Evolutionary conservation across 768 basidiomycete genomes (phyloP).

Genomic region (Termitomyces sp.): DNA sequence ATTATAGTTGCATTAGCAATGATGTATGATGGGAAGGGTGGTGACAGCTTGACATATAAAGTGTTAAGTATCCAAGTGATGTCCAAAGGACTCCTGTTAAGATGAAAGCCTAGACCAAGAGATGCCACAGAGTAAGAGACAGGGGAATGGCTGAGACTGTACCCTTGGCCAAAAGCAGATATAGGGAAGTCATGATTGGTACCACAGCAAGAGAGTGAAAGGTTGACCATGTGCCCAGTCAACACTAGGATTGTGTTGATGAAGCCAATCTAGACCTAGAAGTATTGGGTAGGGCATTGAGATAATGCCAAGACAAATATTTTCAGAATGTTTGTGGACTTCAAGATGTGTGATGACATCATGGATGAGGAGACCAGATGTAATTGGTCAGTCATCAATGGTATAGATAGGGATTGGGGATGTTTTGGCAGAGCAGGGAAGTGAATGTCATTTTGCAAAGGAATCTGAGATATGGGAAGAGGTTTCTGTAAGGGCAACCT

Average conservation of each 20-base stretch:
- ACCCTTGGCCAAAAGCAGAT: no score
- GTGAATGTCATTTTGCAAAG: slow-evolving; percentile 24
- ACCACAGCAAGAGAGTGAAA: slow-evolving; percentile 23
- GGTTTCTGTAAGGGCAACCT: no score
- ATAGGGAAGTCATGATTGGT: slow-evolving; percentile 15
- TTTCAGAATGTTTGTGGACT: slow-evolving; percentile 24
- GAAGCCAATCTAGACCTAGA: slow-evolving; percentile 33
- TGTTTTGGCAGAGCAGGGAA: slow-evolving; percentile 26
- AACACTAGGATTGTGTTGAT: slow-evolving; percentile 27
- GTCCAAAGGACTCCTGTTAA: no score
- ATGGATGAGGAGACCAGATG: slow-evolving; percentile 35
- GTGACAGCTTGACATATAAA: neutral
- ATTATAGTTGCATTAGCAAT: slow-evolving; percentile 2
- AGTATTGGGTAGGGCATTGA: slow-evolving; percentile 29
- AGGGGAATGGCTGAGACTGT: slow-evolving; percentile 2
- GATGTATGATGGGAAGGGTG: slow-evolving; percentile 3
- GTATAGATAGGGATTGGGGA: no score
- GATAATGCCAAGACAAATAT: slow-evolving; percentile 23
- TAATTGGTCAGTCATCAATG: slow-evolving; percentile 30
- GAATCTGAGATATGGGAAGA: no score
- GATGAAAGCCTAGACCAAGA: no score
- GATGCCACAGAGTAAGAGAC: slow-evolving; percentile 12
- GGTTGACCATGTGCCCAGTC: slow-evolving; percentile 25
- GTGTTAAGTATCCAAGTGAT: slow-evolving; percentile 11
- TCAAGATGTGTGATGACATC: slow-evolving; percentile 25